Evolutionary conservation across 441 rosid genomes (phyloP).

Genomic region (Sinapis alba): DNA sequence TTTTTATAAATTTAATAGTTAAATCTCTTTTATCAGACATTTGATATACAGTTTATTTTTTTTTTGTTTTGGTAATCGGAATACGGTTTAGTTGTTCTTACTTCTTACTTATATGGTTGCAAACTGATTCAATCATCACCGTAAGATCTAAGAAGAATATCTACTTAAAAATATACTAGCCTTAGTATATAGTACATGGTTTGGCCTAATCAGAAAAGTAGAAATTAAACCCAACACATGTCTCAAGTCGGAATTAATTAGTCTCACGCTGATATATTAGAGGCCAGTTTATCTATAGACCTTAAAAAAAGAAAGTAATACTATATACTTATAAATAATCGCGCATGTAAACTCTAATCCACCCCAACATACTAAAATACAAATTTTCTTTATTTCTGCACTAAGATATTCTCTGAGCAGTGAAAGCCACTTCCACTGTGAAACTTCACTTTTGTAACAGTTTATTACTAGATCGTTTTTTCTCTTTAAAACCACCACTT

Average conservation of each 20-base stretch:
- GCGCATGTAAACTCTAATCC: no score
- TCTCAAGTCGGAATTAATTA: background rate
- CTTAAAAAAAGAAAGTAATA: background rate
- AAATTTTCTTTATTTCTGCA: background rate
- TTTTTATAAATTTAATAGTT: background rate
- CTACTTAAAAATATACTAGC: background rate
- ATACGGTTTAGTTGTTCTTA: conserved; percentile 17
- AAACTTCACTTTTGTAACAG: background rate
- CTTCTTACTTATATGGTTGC: conserved; percentile 13
- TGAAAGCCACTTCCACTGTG: background rate
- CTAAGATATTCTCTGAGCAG: background rate
- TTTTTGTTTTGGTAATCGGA: no score
- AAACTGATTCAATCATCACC: conserved; percentile 9
- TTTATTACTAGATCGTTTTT: background rate
- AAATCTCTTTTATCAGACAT: no score
- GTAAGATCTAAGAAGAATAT: background rate
- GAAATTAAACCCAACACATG: background rate
- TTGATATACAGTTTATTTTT: no score
- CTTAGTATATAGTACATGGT: background rate
- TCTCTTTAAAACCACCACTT: background rate
- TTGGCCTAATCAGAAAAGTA: background rate
- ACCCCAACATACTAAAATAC: no score
- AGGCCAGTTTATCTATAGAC: background rate
- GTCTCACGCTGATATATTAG: background rate
- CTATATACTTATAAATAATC: no score